Percentiles rank a stretch among this genome's conserved stretches.
Conservation (phyloP, 805 yeast species). For the Kregervanrija pseudodelftensis region DNA sequence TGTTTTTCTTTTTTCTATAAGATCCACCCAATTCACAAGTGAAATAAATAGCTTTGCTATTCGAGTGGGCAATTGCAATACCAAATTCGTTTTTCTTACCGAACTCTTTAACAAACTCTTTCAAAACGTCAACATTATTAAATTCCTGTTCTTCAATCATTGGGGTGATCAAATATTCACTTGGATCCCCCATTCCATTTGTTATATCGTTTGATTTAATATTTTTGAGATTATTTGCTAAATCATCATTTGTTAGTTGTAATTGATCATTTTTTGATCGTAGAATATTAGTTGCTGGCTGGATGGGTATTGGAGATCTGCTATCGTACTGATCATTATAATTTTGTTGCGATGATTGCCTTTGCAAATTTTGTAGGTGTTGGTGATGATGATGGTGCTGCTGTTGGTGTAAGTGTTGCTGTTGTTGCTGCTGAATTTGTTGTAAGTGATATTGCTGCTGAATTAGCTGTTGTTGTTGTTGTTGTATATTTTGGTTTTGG, state of each 20-base stretch:
- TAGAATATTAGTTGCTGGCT: background rate
- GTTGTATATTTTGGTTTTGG: constrained; percentile 3
- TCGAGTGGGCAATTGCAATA: constrained; percentile 52
- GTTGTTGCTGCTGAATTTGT: constrained; percentile 5
- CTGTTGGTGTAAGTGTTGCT: constrained; percentile 1
- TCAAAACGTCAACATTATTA: constrained; percentile 41
- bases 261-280: background rate
- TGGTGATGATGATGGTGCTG: constrained; percentile 2
- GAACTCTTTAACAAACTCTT: constrained; percentile 48
- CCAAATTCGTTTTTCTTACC: constrained; percentile 54
- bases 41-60: constrained; percentile 50
- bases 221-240: too few relatives aligned
- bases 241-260: background rate
- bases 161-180: constrained; percentile 44
- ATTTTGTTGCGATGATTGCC: background rate
- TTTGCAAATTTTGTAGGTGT: too few relatives aligned
- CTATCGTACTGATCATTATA: background rate
- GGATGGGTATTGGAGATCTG: background rate
- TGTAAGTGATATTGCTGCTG: constrained; percentile 9
- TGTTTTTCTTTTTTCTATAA: constrained; percentile 42
- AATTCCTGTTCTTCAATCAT: constrained; percentile 48
- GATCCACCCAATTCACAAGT: constrained; percentile 54
- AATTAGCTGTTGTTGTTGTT: constrained; percentile 11
- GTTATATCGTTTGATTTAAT: too few relatives aligned
- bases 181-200: constrained; percentile 14